Percentiles rank a stretch among this genome's conserved stretches.
phyloP scores from a whole-genome alignment of 495 filamentous ascomycete species.

The Haplographium delicatum region DNA sequence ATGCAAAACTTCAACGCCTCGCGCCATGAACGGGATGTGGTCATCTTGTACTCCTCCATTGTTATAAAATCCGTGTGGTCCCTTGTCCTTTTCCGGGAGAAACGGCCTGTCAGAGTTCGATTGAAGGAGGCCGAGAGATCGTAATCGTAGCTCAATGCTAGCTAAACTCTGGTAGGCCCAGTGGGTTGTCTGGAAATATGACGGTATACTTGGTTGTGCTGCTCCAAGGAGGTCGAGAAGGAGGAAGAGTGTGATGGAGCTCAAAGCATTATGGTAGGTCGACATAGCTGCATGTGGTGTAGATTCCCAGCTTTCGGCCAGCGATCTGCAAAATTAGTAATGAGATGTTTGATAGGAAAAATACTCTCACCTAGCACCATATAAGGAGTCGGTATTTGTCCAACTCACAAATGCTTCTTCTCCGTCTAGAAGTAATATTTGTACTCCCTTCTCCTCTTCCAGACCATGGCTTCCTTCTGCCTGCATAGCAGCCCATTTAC shows the following conservation, averaged over 20 bases:
- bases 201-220: constrained; percentile 62
- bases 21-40: constrained; percentile 78
- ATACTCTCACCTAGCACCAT: constrained; percentile 64
- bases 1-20: constrained; percentile 85
- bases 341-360: not conserved
- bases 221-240: constrained; percentile 88
- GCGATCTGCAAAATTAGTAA: constrained; percentile 38
- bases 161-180: constrained; percentile 83
- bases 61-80: constrained; percentile 36
- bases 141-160: constrained; percentile 62
- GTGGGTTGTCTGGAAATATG: constrained; percentile 82
- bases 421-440: constrained; percentile 86
- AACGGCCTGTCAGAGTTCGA: constrained; percentile 26
- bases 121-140: constrained; percentile 30
- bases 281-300: constrained; percentile 62
- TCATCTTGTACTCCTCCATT: constrained; percentile 67
- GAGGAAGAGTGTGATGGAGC: constrained; percentile 81
- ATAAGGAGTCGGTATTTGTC: constrained; percentile 76
- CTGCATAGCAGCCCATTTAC: constrained; percentile 72
- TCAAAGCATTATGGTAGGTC: constrained; percentile 64
- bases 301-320: constrained; percentile 71
- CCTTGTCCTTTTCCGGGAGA: constrained; percentile 50
- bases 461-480: constrained; percentile 47
- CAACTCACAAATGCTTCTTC: constrained; percentile 86
- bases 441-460: constrained; percentile 74